Evolutionary conservation across 2,329 filamentous ascomycete genomes (phyloP).

Genomic region (Fusarium caatingaense): DNA sequence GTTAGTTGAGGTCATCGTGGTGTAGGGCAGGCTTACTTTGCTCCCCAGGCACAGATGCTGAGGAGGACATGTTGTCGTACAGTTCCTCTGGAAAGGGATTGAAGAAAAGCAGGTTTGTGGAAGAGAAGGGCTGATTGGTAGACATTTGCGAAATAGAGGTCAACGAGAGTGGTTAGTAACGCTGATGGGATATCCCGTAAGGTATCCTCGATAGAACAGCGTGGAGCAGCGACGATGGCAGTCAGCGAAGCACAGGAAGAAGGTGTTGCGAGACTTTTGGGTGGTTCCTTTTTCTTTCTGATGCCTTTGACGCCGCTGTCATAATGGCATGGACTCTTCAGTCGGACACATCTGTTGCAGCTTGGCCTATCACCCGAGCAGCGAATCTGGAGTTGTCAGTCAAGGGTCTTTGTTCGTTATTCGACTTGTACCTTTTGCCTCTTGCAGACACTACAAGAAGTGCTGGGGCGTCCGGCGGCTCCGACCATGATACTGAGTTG

Average conservation of each 20-base stretch:
- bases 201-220: background rate
- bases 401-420: too few species aligned
- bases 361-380: conserved; percentile 34
- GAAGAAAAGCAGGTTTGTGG: background rate
- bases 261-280: too few species aligned
- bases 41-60: conserved; percentile 37
- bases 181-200: background rate
- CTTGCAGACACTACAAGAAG: conserved; percentile 32
- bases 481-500: too few species aligned
- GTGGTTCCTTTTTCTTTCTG: accelerated
- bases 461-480: conserved; percentile 25
- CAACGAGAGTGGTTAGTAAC: background rate
- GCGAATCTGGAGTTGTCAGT: conserved; percentile 22
- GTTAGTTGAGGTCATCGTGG: too few species aligned
- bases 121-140: conserved; percentile 33
- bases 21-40: conserved; percentile 26
- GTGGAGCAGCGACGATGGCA: too few species aligned
- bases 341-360: conserved; percentile 28
- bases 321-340: conserved; percentile 15
- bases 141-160: conserved; percentile 34
- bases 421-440: conserved; percentile 24
- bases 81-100: background rate
- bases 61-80: conserved; percentile 16
- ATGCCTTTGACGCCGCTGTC: background rate
- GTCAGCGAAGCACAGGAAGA: too few species aligned